A percentile compares a stretch with the other conserved stretches of the same genome.
These are phyloP conservation scores for Zygosaccharomyces pseudorouxii DNA, from an alignment of 805 yeast species.

Conservation along the genomic window DNA sequence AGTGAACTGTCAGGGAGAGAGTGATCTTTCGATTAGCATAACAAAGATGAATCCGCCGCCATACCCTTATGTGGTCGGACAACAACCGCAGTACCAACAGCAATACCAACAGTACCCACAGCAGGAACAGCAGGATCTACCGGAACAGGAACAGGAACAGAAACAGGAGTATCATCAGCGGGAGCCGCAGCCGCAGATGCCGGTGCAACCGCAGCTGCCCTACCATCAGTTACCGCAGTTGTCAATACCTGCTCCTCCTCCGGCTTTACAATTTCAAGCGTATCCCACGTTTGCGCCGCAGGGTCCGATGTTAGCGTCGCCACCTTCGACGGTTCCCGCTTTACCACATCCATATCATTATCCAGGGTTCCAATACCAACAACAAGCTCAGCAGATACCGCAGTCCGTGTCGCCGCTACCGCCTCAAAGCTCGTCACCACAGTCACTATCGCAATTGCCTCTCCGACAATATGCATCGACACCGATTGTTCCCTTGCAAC, in stretches of 20 bases:
- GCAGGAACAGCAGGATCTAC: conserved; percentile 6
- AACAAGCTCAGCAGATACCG: conserved; percentile 7
- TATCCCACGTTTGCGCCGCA: not conserved
- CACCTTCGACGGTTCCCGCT: not conserved
- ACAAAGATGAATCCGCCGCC: not conserved
- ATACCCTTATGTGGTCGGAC: not conserved
- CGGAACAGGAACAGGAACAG: too few species aligned
- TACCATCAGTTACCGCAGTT: conserved; percentile 1
- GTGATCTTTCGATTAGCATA: not conserved
- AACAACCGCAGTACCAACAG: not conserved
- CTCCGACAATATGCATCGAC: conserved; percentile 14
- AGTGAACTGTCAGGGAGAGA: not conserved
- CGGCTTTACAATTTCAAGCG: not conserved
- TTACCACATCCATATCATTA: conserved; percentile 11
- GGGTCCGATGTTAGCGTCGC: not conserved
- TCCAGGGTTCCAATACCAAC: conserved; percentile 13
- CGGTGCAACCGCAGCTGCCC: conserved; percentile 13
- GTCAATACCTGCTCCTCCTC: not conserved
- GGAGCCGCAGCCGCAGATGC: conserved; percentile 3
- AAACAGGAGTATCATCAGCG: not conserved
- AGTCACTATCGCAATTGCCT: conserved; percentile 8
- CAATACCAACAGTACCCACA: conserved; percentile 8
- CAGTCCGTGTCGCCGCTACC: conserved; percentile 3
- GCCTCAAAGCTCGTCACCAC: conserved; percentile 10
- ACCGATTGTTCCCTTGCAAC: conserved; percentile 5